Evolutionary conservation across 352 stramenopile genomes (phyloP).

Genomic region (Phytopythium kandeliae): DNA sequence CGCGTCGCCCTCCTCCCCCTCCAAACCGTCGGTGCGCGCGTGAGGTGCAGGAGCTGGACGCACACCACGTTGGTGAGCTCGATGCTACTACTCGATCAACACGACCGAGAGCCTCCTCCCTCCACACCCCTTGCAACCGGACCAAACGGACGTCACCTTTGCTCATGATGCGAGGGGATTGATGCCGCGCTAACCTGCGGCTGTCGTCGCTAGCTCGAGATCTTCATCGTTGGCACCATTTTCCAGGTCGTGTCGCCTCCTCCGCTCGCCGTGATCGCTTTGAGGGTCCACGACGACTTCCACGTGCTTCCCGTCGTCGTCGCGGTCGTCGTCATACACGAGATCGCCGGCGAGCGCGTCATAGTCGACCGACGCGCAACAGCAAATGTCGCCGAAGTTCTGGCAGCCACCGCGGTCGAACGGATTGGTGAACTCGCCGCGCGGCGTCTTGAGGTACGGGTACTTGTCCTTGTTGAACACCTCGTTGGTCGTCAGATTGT

Average conservation of each 20-base stretch:
- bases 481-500: slow-evolving; percentile 81
- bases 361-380: slow-evolving; percentile 4
- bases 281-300: slow-evolving; percentile 1
- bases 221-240: background rate
- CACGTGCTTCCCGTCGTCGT: background rate
- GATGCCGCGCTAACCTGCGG: background rate
- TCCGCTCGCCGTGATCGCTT: background rate
- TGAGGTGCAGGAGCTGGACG: too few species aligned
- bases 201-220: background rate
- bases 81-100: background rate
- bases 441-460: slow-evolving; percentile 70
- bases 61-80: too few species aligned
- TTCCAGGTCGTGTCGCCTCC: background rate
- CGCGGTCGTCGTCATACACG: background rate
- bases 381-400: slow-evolving; percentile 61
- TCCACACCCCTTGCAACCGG: too few species aligned
- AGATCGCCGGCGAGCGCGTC: slow-evolving; percentile 2
- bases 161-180: background rate
- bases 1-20: slow-evolving; percentile 11
- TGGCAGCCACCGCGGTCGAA: slow-evolving; percentile 53
- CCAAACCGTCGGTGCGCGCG: background rate
- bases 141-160: background rate
- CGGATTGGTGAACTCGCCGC: slow-evolving; percentile 76
- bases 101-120: slow-evolving; percentile 1
- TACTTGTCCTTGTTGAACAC: slow-evolving; percentile 90